Conservation (phyloP, 1,139 yeast species). For the Yamadazyma jaroonii region DNA sequence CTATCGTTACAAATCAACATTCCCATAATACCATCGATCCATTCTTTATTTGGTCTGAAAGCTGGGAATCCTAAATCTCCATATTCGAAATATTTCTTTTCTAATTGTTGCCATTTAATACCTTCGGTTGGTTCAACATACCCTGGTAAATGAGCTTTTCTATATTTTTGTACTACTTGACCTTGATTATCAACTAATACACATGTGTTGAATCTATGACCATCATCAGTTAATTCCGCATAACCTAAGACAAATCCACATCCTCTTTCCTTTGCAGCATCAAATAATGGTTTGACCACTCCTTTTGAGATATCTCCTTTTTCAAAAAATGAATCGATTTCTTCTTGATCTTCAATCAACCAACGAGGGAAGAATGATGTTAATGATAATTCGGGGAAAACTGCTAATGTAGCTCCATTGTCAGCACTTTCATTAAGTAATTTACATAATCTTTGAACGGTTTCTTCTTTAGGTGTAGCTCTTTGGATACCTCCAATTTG, state of each 20-base stretch:
- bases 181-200: constrained; percentile 27
- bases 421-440: constrained; percentile 20
- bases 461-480: constrained; percentile 22
- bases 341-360: constrained; percentile 25
- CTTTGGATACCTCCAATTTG: constrained; percentile 15
- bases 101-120: constrained; percentile 29
- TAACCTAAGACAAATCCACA: constrained; percentile 32
- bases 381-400: constrained; percentile 24
- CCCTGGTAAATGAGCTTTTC: constrained; percentile 32
- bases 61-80: constrained; percentile 29
- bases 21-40: constrained; percentile 29
- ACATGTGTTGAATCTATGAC: constrained; percentile 28
- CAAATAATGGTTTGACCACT: constrained; percentile 26
- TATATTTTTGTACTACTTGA: constrained; percentile 17
- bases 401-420: constrained; percentile 20
- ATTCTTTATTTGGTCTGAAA: constrained; percentile 22
- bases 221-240: constrained; percentile 33
- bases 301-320: constrained; percentile 26
- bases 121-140: constrained; percentile 22
- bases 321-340: constrained; percentile 29
- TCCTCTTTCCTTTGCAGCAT: constrained; percentile 20
- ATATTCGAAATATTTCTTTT: constrained; percentile 30
- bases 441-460: constrained; percentile 22
- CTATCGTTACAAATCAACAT: constrained; percentile 35
- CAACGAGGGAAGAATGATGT: constrained; percentile 25